A percentile compares a stretch with the other conserved stretches of the same genome.
These are phyloP conservation scores for Entonaema liquescens DNA, from an alignment of 495 filamentous ascomycete genomes.

Conservation along the genomic window DNA sequence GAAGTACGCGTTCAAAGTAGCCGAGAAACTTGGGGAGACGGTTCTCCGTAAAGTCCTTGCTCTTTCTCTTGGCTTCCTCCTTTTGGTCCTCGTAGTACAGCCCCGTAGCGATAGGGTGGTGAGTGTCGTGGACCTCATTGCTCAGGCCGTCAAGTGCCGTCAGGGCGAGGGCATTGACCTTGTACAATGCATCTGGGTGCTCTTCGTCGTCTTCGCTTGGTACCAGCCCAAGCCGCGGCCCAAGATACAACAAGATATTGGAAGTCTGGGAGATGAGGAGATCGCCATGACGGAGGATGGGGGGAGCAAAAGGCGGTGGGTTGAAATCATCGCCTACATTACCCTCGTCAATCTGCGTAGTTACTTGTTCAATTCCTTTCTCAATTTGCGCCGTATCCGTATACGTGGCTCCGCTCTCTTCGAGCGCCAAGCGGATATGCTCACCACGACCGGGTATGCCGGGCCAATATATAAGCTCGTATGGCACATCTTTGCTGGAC, in stretches of 20 bases:
- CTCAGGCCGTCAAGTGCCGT: constrained; percentile 70
- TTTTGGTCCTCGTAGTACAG: constrained; percentile 77
- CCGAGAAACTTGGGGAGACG: constrained; percentile 71
- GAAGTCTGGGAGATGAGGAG: constrained; percentile 69
- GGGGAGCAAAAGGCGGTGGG: constrained; percentile 68
- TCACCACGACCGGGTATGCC: constrained; percentile 71
- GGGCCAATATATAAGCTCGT: constrained; percentile 72
- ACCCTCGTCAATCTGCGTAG: constrained; percentile 46
- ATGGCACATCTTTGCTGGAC: constrained; percentile 54
- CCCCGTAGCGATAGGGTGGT: constrained; percentile 66
- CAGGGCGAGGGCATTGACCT: constrained; percentile 64
- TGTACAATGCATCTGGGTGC: constrained; percentile 58
- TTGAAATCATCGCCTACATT: constrained; percentile 57
- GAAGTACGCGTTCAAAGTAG: constrained; percentile 70
- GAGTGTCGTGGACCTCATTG: constrained; percentile 73
- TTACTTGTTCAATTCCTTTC: constrained; percentile 50
- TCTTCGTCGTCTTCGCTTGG: constrained; percentile 45
- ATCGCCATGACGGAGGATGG: constrained; percentile 65
- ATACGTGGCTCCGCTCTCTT: constrained; percentile 67
- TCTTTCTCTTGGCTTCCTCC: constrained; percentile 48
- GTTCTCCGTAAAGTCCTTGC: constrained; percentile 46
- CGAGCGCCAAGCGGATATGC: constrained; percentile 69
- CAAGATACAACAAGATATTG: constrained; percentile 71
- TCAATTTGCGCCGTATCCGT: constrained; percentile 61
- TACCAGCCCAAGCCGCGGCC: constrained; percentile 60